Evolutionary conservation across 177 flowering plant genomes (phyloP), one percentile per base, ranked within the genome.

Genomic region (Vitis hybrid): DNA sequence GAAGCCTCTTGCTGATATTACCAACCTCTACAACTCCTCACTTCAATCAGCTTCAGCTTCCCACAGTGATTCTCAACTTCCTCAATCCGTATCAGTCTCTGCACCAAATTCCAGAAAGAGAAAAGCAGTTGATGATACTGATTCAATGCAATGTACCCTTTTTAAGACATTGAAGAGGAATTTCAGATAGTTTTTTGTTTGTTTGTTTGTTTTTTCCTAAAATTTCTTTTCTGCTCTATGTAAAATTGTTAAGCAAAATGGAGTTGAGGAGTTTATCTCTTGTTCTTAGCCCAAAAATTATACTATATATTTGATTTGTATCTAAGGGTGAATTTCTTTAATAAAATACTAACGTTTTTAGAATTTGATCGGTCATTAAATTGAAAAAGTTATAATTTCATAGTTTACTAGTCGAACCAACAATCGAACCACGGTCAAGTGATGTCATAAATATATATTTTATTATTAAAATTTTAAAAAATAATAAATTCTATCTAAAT

Each of bases 1-100:
- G 75, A 69, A 44, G 57, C 82, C 84, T 11, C 80, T 82, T 51
- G 73, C 65, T 11, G 82, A 82, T 20, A 79, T 79, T 24, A 76
- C 84, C 20, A 57, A 75, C 49, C 75, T 69, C 59, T 64, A 72
- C 67, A 53, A 59, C 47, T 67, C 64, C 54, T 47, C 71, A 5
- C 1, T 28, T 44, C 75, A 54, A 15, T 12, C 19, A n/a, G 17
- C 11, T 54, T 60, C 59, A 31, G 52, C 28, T 63, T 13, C 62
- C 18, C 63, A 51, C 1, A 14, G 4, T 38, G 66, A 10, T 70
- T 49, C 61, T 70, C 67, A 19, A 24, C 50, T 22, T 24, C n/a
- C 44, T 12, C 51, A 28, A 14, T 1, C 65, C 33, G 57, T 51
- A 57, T 12, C 69, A 1, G 56, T 14, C 5, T 20, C 47, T 24